Base-by-base conservation (phyloP, 257 asterid genomes). In the Coffea canephora region DNA sequence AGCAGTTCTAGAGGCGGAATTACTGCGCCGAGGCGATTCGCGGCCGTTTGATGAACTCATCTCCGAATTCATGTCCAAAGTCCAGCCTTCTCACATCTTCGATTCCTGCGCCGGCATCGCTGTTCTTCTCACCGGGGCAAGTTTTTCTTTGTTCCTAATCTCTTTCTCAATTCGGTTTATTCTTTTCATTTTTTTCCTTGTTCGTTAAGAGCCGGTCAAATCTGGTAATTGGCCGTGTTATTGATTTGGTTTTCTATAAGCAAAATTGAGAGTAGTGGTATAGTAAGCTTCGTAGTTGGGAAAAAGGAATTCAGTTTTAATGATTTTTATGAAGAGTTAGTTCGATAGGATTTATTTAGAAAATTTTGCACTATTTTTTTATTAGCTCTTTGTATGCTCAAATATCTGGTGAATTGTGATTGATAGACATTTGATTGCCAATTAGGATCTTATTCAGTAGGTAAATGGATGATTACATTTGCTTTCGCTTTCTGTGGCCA, bases 21-120 rank as follows among this genome's bases (percentile, higher is more conserved):
- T 95, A 64, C 91, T 95, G 84, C 81, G 93, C 85, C 83, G 97
- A 31, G 31, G 93, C 73, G 78, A 77, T 27, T 78, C 87, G 1
- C 87, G 89, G 75, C 84, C 89, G 54, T 77, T 95, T 48, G 91
- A 95, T 55, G 94, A 91, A 81, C 91, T 95, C 84, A 74, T 91
- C 36, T 82, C 85, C 4, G 97, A 93, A 48, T 92, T 93, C 86
- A 82, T 48, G 82, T 81, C 91, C 70, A 78, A 79, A 3, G 87
- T 95, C 80, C 87, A 90, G 34, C 86, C 84, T 77, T 85, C 93
- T 55, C 79, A 80, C 48, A 88, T 86, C 67, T 91, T 92, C 72
- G 72, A 79, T 39, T 92, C 88, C 82, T 93, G 99, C 89, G 83
- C 91, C 59, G 89, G 97, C 64, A 90, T 95, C 79, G 96, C 90